Percentiles rank a stretch among this genome's conserved stretches.
These are phyloP conservation scores for Termitomyces sp. DNA, from an alignment of 768 basidiomycete species.

Conservation along the genomic window DNA sequence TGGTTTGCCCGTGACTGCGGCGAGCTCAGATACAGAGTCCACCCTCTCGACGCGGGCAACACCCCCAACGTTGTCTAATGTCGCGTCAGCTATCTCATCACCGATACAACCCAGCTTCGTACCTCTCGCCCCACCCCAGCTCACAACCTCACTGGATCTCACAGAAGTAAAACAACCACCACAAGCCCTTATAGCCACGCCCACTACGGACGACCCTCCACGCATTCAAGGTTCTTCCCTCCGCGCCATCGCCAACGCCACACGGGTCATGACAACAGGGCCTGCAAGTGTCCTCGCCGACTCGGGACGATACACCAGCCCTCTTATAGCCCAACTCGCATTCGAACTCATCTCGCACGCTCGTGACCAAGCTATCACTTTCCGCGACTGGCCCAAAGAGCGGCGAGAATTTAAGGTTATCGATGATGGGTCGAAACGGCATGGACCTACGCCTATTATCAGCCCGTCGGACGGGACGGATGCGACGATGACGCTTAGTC, in stretches of 20 bases:
- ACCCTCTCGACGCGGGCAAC: slow-evolving; percentile 27
- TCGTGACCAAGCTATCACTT: slow-evolving; percentile 57
- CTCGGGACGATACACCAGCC: slow-evolving; percentile 59
- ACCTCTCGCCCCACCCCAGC: slow-evolving; percentile 40
- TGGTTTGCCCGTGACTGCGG: slow-evolving; percentile 3
- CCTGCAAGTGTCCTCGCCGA: slow-evolving; percentile 72
- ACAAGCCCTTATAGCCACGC: slow-evolving; percentile 15
- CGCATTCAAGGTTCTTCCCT: slow-evolving; percentile 61
- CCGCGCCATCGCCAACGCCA: slow-evolving; percentile 77
- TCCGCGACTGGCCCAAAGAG: slow-evolving; percentile 47
- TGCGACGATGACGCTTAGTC: slow-evolving; percentile 41
- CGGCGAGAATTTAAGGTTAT: slow-evolving; percentile 32
- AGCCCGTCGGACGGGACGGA: slow-evolving; percentile 39
- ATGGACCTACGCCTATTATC: slow-evolving; percentile 40
- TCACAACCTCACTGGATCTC: slow-evolving; percentile 39
- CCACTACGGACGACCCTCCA: slow-evolving; percentile 23
- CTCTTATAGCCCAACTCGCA: slow-evolving; percentile 61
- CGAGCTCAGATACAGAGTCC: slow-evolving; percentile 32
- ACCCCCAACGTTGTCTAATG: slow-evolving; percentile 20
- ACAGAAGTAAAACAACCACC: slow-evolving; percentile 20
- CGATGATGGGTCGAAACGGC: slow-evolving; percentile 24
- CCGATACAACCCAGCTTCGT: slow-evolving; percentile 36
- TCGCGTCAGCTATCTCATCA: slow-evolving; percentile 32
- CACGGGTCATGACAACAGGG: slow-evolving; percentile 83
- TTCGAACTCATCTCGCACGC: slow-evolving; percentile 66